phyloP scores from a whole-genome alignment of 345 rosid species.

The Citrus australasica region DNA sequence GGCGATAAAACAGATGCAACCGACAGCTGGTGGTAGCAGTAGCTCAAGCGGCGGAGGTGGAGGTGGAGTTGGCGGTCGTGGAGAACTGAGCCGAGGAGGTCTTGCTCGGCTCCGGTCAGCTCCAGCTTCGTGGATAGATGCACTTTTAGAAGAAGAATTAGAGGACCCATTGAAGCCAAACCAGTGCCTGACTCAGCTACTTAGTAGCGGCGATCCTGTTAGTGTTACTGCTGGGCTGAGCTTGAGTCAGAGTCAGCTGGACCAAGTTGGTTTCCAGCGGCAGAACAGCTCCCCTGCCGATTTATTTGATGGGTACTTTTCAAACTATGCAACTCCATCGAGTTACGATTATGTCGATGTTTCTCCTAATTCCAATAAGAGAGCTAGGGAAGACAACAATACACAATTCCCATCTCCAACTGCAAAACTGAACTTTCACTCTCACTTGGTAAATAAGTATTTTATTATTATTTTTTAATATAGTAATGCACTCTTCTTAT shows the following conservation, averaged over 20 bases:
- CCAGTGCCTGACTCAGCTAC: slow-evolving; percentile 66
- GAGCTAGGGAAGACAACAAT: slow-evolving; percentile 36
- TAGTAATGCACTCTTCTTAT: not conserved
- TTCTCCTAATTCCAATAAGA: slow-evolving; percentile 41
- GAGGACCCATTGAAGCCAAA: slow-evolving; percentile 65
- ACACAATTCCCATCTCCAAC: slow-evolving; percentile 28
- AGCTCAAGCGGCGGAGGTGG: slow-evolving; percentile 29
- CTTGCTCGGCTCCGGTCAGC: slow-evolving; percentile 68
- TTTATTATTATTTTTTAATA: not conserved
- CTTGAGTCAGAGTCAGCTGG: slow-evolving; percentile 19
- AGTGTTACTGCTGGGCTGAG: not conserved
- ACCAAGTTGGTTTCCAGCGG: slow-evolving; percentile 44
- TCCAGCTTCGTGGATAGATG: slow-evolving; percentile 71
- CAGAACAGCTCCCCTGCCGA: slow-evolving; percentile 77
- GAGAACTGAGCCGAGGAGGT: slow-evolving; percentile 41
- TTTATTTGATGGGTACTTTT: slow-evolving; percentile 52
- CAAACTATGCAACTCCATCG: slow-evolving; percentile 42
- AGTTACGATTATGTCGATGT: slow-evolving; percentile 49
- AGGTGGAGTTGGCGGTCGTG: slow-evolving; percentile 31
- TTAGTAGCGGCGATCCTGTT: slow-evolving; percentile 32
- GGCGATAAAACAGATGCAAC: slow-evolving; percentile 49
- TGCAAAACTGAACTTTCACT: slow-evolving; percentile 18
- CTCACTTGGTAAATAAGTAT: slow-evolving; percentile 36
- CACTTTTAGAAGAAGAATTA: slow-evolving; percentile 66
- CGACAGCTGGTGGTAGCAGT: slow-evolving; percentile 44